Evolutionary conservation across 2,329 filamentous ascomycete genomes (phyloP).

Genomic region (Zymoseptoria tritici): DNA sequence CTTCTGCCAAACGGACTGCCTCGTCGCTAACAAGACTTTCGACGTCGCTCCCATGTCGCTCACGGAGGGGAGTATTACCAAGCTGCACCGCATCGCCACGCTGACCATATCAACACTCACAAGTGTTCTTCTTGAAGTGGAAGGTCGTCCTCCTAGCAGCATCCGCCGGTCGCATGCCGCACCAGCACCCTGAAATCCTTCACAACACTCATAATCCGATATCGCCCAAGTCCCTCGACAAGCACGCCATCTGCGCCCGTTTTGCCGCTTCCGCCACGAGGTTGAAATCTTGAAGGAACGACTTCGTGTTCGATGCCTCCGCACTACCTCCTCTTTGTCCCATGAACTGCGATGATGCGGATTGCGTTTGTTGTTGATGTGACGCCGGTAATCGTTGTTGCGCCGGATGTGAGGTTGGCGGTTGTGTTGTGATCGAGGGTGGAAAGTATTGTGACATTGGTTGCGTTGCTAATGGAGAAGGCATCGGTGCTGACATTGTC

Average conservation of each 20-base stretch:
- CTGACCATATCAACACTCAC: background rate
- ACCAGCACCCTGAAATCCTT: background rate
- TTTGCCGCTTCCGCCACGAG: conserved; percentile 90
- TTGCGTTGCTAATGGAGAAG: conserved; percentile 24
- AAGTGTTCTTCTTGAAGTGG: background rate
- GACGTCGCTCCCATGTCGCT: background rate
- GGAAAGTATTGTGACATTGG: conserved; percentile 21
- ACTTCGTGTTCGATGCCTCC: conserved; percentile 41
- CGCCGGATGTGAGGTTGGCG: conserved; percentile 22
- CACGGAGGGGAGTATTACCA: background rate
- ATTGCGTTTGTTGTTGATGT: conserved; percentile 29
- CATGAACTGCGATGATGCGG: conserved; percentile 13
- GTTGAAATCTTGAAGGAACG: conserved; percentile 72
- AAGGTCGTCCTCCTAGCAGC: background rate
- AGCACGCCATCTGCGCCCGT: conserved; percentile 78
- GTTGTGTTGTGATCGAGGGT: conserved; percentile 13
- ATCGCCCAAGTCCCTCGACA: conserved; percentile 79
- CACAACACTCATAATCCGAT: conserved; percentile 39
- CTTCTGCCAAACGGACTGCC: background rate
- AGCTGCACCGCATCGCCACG: background rate
- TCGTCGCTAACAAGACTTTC: background rate
- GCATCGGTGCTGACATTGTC: conserved; percentile 28
- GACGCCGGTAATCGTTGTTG: conserved; percentile 17
- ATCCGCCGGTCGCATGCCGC: background rate
- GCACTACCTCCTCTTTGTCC: conserved; percentile 27